A percentile compares a stretch with the other conserved stretches of the same genome.
These are phyloP conservation scores for Colletotrichum sojae DNA, from an alignment of 2,329 filamentous ascomycete genomes.

Conservation along the genomic window DNA sequence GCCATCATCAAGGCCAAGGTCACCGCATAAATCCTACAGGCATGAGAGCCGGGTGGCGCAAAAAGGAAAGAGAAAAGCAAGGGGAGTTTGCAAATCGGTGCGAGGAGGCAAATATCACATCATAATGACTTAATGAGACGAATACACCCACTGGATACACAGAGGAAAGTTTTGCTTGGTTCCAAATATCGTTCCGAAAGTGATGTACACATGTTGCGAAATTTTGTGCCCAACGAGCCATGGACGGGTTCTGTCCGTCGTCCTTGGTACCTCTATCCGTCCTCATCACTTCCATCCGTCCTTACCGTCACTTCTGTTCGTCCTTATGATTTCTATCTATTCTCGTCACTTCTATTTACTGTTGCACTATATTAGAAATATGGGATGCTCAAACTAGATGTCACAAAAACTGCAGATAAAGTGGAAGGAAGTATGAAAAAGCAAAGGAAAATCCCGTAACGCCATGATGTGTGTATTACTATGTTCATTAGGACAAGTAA, in stretches of 20 bases:
- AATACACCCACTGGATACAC: constrained; percentile 16
- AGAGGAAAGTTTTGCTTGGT: constrained; percentile 10
- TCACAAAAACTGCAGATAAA: neutral
- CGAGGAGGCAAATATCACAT: constrained; percentile 35
- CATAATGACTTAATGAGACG: constrained; percentile 42
- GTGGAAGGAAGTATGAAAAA: neutral
- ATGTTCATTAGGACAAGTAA: constrained; percentile 26
- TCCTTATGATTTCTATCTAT: no score
- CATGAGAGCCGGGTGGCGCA: neutral
- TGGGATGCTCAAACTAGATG: no score
- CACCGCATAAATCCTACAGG: constrained; percentile 53
- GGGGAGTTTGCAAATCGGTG: neutral
- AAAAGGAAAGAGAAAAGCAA: constrained; percentile 8
- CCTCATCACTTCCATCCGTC: no score
- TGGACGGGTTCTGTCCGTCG: no score
- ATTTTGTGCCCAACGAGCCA: no score
- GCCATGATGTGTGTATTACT: constrained; percentile 20
- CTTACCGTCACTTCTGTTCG: no score
- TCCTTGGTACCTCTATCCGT: no score
- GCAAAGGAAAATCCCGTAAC: neutral
- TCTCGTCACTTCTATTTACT: no score
- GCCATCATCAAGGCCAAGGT: constrained; percentile 92
- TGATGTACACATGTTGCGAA: no score
- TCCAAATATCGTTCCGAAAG: no score
- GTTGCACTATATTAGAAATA: no score